These are phyloP conservation scores for Komagataella populi DNA, from an alignment of 805 yeast species.

Conservation along the genomic window DNA sequence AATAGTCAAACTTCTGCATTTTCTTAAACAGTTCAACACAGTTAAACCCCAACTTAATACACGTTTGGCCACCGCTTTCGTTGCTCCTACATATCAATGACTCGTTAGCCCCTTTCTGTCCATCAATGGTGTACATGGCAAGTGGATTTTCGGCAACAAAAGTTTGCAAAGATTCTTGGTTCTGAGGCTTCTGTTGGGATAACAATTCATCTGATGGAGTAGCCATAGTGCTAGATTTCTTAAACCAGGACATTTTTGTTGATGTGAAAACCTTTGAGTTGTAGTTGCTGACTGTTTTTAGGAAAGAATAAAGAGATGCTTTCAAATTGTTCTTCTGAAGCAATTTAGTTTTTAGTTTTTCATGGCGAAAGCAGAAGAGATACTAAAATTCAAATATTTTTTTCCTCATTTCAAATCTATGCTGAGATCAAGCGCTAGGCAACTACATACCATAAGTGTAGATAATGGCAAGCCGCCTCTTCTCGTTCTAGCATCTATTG, in stretches of 20 bases:
- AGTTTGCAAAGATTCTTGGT: background rate
- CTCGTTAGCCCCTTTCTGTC: conserved; percentile 6
- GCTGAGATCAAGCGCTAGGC: conserved; percentile 6
- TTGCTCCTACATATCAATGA: conserved; percentile 28
- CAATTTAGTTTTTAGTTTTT: background rate
- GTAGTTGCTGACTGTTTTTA: background rate
- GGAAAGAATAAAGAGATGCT: background rate
- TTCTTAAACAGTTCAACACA: conserved; percentile 26
- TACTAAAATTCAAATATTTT: too few relatives aligned
- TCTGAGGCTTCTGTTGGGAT: conserved; percentile 12
- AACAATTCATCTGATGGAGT: conserved; percentile 23
- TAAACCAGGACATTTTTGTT: conserved; percentile 11
- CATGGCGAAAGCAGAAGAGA: background rate
- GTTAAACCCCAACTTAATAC: conserved; percentile 22
- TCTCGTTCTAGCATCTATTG: conserved; percentile 39
- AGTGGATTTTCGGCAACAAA: conserved; percentile 1
- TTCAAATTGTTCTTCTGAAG: background rate
- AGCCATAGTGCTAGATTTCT: conserved; percentile 18
- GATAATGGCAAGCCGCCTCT: conserved; percentile 10
- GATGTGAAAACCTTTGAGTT: conserved; percentile 4
- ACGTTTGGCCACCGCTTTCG: conserved; percentile 26
- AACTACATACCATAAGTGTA: background rate
- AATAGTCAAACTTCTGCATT: conserved; percentile 30
- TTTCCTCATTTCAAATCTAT: conserved; percentile 6
- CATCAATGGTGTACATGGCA: conserved; percentile 3